Evolutionary conservation across 139 green algal species (phyloP).

Genomic region (Tetratostichococcus sp.): DNA sequence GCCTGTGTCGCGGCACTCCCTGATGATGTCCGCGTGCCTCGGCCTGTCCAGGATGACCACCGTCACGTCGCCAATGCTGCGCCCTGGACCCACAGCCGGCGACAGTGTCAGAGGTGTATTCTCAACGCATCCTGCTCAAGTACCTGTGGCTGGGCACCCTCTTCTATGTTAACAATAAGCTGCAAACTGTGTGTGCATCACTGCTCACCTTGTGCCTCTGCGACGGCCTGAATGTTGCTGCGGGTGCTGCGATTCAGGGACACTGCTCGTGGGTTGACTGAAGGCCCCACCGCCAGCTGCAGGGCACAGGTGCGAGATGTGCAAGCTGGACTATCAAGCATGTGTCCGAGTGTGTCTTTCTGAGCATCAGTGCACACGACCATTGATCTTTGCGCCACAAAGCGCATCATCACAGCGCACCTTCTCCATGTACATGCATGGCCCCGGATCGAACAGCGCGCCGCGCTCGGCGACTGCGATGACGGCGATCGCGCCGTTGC

Average conservation of each 20-base stretch:
- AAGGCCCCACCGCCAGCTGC: background rate
- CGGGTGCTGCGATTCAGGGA: background rate
- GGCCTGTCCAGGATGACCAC: conserved; percentile 75
- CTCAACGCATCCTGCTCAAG: too few relatives aligned
- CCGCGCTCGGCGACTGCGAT: conserved; percentile 75
- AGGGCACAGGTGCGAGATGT: too few relatives aligned
- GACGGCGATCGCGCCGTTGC: conserved; percentile 41
- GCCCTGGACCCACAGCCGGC: background rate
- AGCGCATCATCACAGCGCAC: too few relatives aligned
- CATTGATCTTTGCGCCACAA: too few relatives aligned
- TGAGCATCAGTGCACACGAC: too few relatives aligned
- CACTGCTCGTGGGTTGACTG: background rate
- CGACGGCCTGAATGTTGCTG: background rate
- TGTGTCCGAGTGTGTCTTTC: too few relatives aligned
- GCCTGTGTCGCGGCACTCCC: conserved; percentile 59
- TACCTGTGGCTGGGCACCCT: too few relatives aligned
- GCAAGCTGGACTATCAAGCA: too few relatives aligned
- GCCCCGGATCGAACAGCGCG: conserved; percentile 70
- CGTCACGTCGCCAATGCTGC: conserved; percentile 52
- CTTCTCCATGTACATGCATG: conserved; percentile 50
- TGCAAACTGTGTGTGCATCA: too few relatives aligned
- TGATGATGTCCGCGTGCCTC: conserved; percentile 56
- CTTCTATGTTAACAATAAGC: too few relatives aligned
- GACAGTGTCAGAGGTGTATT: too few relatives aligned
- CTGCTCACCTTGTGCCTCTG: background rate